Base-by-base conservation (phyloP, 2,329 filamentous ascomycete genomes). In the Tolypocladium tropicale region DNA sequence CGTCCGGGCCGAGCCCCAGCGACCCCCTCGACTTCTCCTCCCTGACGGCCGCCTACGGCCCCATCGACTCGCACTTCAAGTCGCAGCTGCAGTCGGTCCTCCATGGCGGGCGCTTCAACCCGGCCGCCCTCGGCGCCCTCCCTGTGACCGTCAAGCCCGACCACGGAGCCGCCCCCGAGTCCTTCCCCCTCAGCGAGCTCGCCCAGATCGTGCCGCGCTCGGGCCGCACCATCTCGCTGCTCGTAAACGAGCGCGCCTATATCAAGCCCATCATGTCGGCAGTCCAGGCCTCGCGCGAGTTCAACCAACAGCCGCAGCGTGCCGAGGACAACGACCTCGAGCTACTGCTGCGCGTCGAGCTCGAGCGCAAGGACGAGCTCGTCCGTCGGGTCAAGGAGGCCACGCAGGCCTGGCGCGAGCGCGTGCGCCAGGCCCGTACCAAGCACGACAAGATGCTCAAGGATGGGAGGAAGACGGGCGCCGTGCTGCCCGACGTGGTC, bases 301-400 rank as follows among this genome's bases (percentile, higher is more conserved):
- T 79, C 69, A 83, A 83, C 73, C 80, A 83, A 74, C 80, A 82
- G 74, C 80, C 80, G 51, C 81, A 83, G 75, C 72, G 72, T 23
- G 75, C 74, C 65, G 72, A 77, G 50, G 80, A 83, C 66, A 83
- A 83, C 68, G 78, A 81, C 68, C 76, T 83, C 25, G 80, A 83
- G 72, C 75, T 84, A 56, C 63, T 78, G 32, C 72, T 84, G 58
- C 75, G 74, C 63, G 69, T 82, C 55, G 79, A 83, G 73, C 69
- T 74, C 33, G 78, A 80, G 70, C 69, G 69, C 60, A 73, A 70
- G 55, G 79, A 80, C 32, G 79, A 78, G 55, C 64, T 78, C 39
- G 65, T 67, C 52, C 67, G 67, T 57, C 67, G 76, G 36, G 70
- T 76, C 52, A 75, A 73, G 65, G 78, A 77, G 43, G 61, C 72